Base-by-base conservation (phyloP, 2,329 filamentous ascomycete species). In the Boeremia exigua region DNA sequence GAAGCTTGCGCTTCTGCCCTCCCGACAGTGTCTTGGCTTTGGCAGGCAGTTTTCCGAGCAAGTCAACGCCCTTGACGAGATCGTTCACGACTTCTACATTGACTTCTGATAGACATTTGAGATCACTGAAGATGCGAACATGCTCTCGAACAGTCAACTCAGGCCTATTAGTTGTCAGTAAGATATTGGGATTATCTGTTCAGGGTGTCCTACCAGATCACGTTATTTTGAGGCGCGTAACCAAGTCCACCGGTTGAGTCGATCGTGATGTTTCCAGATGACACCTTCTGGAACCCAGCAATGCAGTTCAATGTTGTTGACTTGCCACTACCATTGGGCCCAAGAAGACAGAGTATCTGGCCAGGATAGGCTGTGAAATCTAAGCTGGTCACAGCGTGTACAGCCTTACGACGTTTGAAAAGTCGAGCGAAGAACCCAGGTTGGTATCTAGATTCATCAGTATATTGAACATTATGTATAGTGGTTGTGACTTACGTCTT, bases 1-100 rank as follows among this genome's bases (percentile, higher is more conserved):
- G 92, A 9, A 96, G 80, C 73, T 96, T 96, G 46, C 92, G 82
- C 77, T 96, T 96, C 74, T 96, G 92, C 0, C 92, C 92, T 8
- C 92, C 92, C 2, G 91, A 96, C 0, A 96, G 79, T 0, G 91
- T 94, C 69, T 86, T 88, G 0, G 91, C 84, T 55, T 82, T 80
- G 0, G 91, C 88, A 19, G 84, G 82, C 17, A 85, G 77, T 75
- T 96, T 96, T 36, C 84, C 80, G n/a, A 81, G 81, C 1, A 96
- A 82, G 70, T 96, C 92, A 58, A 94, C 86, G 0, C 85, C 81
- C 7, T 76, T 76, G 39, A 68, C 66, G 17, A 71, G 66, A 25
- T 67, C 63, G n/a, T 59, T 46, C 14, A 90, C 80, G 12, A 88
- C 85, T 7, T 72, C 75, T 1, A 81, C 78, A 1, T 78, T 76